Conservation (phyloP, 257 asterid genomes). For the Fraxinus anomala region DNA sequence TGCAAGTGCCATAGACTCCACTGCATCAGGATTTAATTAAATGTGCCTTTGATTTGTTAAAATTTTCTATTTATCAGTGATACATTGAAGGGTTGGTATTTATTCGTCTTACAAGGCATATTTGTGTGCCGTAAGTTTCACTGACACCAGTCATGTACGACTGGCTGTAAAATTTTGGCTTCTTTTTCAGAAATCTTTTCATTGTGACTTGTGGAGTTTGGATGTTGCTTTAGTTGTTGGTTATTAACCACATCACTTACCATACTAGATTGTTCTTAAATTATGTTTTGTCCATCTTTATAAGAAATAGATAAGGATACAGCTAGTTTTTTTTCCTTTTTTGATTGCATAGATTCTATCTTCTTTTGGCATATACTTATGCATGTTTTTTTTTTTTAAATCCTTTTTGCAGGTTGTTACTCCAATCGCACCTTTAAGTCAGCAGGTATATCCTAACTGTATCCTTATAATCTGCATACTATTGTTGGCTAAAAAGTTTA, state of each 20-base stretch:
- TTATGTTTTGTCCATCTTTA: not conserved
- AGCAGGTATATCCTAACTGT: slow-evolving; percentile 66
- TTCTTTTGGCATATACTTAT: slow-evolving; percentile 7
- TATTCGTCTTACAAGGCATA: not conserved
- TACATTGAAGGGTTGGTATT: not conserved
- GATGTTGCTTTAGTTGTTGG: not conserved
- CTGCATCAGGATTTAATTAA: not conserved
- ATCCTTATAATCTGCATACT: slow-evolving; percentile 1
- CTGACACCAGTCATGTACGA: not conserved
- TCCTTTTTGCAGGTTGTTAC: slow-evolving; percentile 88
- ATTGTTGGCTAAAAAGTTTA: slow-evolving; percentile 2
- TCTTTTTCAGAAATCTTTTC: not conserved
- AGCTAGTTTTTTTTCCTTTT: not conserved
- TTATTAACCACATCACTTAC: not conserved
- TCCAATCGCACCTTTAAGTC: slow-evolving; percentile 97
- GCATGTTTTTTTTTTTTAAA: not conserved
- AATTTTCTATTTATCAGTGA: not conserved
- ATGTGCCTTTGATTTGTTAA: not conserved
- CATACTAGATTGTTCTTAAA: not conserved
- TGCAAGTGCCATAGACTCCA: not conserved
- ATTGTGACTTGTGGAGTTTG: not conserved
- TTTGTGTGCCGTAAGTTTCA: not conserved
- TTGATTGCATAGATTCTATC: not conserved
- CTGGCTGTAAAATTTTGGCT: not conserved
- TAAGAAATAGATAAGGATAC: not conserved